Conservation (phyloP, 805 yeast genomes). For the Metschnikowia lochheadii region DNA sequence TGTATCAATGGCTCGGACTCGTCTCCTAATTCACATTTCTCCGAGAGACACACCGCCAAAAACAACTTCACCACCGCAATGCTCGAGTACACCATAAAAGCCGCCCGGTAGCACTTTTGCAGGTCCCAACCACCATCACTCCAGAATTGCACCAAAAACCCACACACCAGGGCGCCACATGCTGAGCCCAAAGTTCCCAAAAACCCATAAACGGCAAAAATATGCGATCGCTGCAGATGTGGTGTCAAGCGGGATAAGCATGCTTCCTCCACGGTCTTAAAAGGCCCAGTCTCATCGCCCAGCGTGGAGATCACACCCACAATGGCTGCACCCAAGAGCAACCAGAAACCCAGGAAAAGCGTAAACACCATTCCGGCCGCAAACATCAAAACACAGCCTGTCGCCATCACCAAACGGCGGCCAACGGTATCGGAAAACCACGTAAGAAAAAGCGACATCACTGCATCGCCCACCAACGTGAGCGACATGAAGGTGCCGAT, state of each 20-base stretch:
- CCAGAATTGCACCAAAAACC: slow-evolving; percentile 50
- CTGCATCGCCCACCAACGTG: slow-evolving; percentile 75
- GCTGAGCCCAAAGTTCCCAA: slow-evolving; percentile 72
- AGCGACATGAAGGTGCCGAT: slow-evolving; percentile 81
- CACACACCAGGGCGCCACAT: slow-evolving; percentile 63
- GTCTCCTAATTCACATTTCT: slow-evolving; percentile 45
- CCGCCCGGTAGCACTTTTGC: slow-evolving; percentile 47
- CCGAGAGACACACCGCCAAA: slow-evolving; percentile 48
- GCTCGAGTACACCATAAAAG: slow-evolving; percentile 54
- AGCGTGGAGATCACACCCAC: slow-evolving; percentile 85
- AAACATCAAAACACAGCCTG: slow-evolving; percentile 67
- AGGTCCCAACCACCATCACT: slow-evolving; percentile 29
- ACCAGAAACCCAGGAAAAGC: slow-evolving; percentile 45
- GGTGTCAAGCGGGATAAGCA: slow-evolving; percentile 76
- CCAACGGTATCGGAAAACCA: slow-evolving; percentile 77
- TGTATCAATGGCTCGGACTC: slow-evolving; percentile 1
- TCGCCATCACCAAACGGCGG: slow-evolving; percentile 55
- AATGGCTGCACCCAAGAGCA: slow-evolving; percentile 67
- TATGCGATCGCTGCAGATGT: slow-evolving; percentile 57
- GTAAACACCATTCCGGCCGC: slow-evolving; percentile 64
- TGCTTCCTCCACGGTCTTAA: slow-evolving; percentile 81
- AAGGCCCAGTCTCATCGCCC: slow-evolving; percentile 90
- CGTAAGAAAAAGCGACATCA: slow-evolving; percentile 64
- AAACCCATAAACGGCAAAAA: slow-evolving; percentile 71
- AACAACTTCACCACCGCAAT: slow-evolving; percentile 51